Evolutionary conservation across 768 basidiomycete genomes (phyloP).

Genomic region (Gymnopilus junonius): DNA sequence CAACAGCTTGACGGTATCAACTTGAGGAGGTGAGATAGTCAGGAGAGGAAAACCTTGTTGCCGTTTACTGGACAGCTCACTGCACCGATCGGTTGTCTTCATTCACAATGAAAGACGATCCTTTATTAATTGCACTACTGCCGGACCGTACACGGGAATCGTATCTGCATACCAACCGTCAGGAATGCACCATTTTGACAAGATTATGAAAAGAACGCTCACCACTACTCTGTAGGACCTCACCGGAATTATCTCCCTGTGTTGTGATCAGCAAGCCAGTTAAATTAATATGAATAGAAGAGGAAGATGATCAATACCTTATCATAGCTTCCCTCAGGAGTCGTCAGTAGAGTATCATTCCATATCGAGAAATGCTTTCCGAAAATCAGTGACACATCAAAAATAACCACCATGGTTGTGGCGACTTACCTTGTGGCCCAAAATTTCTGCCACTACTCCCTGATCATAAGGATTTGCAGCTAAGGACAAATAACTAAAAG

Average conservation of each 20-base stretch:
- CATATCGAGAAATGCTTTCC: constrained; percentile 17
- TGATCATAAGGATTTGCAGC: constrained; percentile 29
- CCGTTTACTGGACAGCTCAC: neutral
- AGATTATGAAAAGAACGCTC: neutral
- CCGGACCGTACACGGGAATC: constrained; percentile 66
- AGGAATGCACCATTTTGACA: neutral
- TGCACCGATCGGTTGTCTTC: neutral
- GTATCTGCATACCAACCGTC: constrained; percentile 12
- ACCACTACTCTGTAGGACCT: constrained; percentile 6
- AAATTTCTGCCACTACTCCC: constrained; percentile 40
- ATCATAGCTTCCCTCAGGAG: constrained; percentile 10
- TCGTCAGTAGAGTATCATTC: constrained; percentile 17
- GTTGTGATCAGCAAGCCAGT: neutral
- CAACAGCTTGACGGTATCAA: neutral
- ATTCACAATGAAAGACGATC: constrained; percentile 42
- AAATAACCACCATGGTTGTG: neutral
- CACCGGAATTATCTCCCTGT: constrained; percentile 1
- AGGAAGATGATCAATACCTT: constrained; percentile 2
- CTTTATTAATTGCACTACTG: constrained; percentile 60
- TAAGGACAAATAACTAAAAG: neutral
- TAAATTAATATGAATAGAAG: neutral
- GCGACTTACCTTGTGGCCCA: constrained; percentile 39
- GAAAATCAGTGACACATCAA: neutral
- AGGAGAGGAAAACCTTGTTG: neutral
- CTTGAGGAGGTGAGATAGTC: neutral